Conservation (phyloP, 352 stramenopile species). For the Globisporangium lucens region DNA sequence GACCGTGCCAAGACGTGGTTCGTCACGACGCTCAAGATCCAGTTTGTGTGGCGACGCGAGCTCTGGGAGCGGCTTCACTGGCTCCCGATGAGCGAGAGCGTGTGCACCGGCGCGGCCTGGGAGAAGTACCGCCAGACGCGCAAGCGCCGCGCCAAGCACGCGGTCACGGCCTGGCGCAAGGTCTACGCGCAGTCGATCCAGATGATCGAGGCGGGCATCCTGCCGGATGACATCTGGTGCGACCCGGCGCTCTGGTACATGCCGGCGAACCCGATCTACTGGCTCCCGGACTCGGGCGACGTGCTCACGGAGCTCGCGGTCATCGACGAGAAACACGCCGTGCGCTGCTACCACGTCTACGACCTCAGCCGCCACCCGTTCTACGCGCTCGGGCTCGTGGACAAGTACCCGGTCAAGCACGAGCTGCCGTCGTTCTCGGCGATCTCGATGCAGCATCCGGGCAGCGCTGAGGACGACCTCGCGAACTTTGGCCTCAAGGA, state of each 20-base stretch:
- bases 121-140: conserved; percentile 40
- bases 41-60: conserved; percentile 42
- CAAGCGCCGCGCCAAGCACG: conserved; percentile 34
- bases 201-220: conserved; percentile 31
- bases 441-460: conserved; percentile 4
- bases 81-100: conserved; percentile 42
- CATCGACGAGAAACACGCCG: conserved; percentile 29
- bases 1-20: conserved; percentile 30
- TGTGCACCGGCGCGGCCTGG: conserved; percentile 32
- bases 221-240: conserved; percentile 42
- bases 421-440: conserved; percentile 21
- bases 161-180: conserved; percentile 37
- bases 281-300: conserved; percentile 30
- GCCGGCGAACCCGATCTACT: conserved; percentile 36
- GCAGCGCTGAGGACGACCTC: conserved; percentile 7
- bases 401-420: conserved; percentile 20
- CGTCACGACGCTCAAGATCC: conserved; percentile 30
- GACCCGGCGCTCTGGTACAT: conserved; percentile 46
- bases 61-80: conserved; percentile 49
- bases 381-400: conserved; percentile 20
- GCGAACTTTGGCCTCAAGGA: conserved; percentile 12
- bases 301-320: conserved; percentile 22
- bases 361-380: conserved; percentile 20
- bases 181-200: conserved; percentile 44
- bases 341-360: conserved; percentile 26